Base-by-base conservation (phyloP, 2,329 filamentous ascomycete species). In the Talaromyces sp. region DNA sequence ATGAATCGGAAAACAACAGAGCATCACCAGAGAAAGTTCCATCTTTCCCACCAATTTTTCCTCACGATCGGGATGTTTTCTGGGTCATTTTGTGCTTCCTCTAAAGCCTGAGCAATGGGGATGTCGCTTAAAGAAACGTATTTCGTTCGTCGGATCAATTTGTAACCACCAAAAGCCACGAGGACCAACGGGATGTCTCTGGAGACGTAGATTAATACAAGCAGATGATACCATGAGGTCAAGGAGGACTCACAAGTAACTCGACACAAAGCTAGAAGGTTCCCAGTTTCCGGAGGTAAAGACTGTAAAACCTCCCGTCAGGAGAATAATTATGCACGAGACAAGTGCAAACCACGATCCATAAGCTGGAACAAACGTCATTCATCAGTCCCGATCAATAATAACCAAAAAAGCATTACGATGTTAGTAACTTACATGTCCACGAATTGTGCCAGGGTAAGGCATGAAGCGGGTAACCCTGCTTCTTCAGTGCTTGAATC, bases 221-320 rank as follows among this genome's bases (percentile, higher is more conserved):
- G 22, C 13, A 13, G 10, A 21, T 19, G 1, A 15, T 8, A 9
- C 19, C 2, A 19, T 37, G 13, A 3, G 13, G 15, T n/a, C 7
- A 46, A 46, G 35, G 10, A 15, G 2, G 0, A 87, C 75, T 73
- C 79, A 87, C 81, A 87, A 65, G 61, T 87, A 87, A 0, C 83
- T 80, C 0, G 84, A 85, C 1, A 87, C 78, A 62, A 87, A 87
- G 1, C 71, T 74, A 19, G 78, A 78, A 0, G 81, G 66, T 57
- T 80, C 75, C 83, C 84, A 87, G 58, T 82, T 80, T 2, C 84
- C 84, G 36, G 71, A 72, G 1, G 82, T 84, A 59, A 87, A 87
- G 3, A 84, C 81, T 1, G 75, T 39, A 63, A 91, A 91, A 0
- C 88, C 88, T 37, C 84, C 83, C 3, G 88, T 91, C 40, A 91